A percentile compares a stretch with the other conserved stretches of the same genome.
These are phyloP conservation scores for Nicotiana noctiflora DNA, from an alignment of 257 asterid species.

Conservation along the genomic window DNA sequence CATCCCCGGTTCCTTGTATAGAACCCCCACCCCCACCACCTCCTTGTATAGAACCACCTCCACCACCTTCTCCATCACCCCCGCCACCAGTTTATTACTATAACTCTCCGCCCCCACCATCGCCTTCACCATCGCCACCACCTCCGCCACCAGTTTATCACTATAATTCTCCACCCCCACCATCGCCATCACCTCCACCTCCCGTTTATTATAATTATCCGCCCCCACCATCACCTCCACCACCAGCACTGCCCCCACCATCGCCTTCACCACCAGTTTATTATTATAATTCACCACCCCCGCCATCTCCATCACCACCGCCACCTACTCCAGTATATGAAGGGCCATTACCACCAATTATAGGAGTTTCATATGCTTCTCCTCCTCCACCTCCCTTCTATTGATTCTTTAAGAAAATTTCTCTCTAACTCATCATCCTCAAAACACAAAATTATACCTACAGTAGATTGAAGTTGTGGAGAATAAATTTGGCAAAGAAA, in stretches of 20 bases:
- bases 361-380: slow-evolving; percentile 69
- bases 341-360: slow-evolving; percentile 78
- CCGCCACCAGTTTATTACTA: slow-evolving; percentile 35
- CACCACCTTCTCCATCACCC: slow-evolving; percentile 5
- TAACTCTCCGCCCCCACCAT: slow-evolving; percentile 17
- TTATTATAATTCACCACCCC: too few relatives aligned
- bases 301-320: too few relatives aligned
- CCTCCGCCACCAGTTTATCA: slow-evolving; percentile 13
- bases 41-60: slow-evolving; percentile 45
- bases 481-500: slow-evolving; percentile 34
- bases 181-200: slow-evolving; percentile 31
- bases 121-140: slow-evolving; percentile 5
- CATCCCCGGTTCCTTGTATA: slow-evolving; percentile 28
- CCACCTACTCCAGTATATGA: slow-evolving; percentile 73
- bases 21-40: slow-evolving; percentile 50
- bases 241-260: slow-evolving; percentile 33
- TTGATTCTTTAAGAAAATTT: slow-evolving; percentile 58
- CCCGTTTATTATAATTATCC: slow-evolving; percentile 5
- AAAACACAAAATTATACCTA: too few relatives aligned
- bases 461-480: slow-evolving; percentile 38
- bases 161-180: slow-evolving; percentile 32
- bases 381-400: slow-evolving; percentile 93
- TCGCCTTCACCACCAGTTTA: neutral
- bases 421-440: slow-evolving; percentile 38
- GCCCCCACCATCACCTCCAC: slow-evolving; percentile 4